phyloP scores from a whole-genome alignment of 805 yeast species.

The Pichia sporocuriosa region DNA sequence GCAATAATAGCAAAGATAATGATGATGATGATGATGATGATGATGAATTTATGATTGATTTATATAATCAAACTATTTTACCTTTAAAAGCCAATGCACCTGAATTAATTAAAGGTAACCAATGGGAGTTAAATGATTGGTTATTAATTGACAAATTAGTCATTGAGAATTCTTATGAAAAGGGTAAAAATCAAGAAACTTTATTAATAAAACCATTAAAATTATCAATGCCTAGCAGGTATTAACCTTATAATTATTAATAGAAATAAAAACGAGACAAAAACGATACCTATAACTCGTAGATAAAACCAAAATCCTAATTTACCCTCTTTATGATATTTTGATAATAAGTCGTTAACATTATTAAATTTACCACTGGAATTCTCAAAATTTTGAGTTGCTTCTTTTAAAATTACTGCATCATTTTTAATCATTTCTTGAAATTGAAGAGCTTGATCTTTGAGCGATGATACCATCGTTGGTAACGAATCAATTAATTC shows the following conservation, averaged over 20 bases:
- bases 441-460: constrained; percentile 28
- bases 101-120: constrained; percentile 7
- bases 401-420: constrained; percentile 28
- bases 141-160: constrained; percentile 13
- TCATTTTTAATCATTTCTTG: constrained; percentile 29
- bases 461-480: constrained; percentile 25
- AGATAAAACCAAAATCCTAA: constrained; percentile 30
- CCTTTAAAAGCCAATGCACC: constrained; percentile 1
- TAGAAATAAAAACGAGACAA: constrained; percentile 22
- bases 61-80: constrained; percentile 7
- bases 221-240: constrained; percentile 32
- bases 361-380: constrained; percentile 24
- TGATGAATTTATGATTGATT: constrained; percentile 10
- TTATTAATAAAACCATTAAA: constrained; percentile 19
- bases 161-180: constrained; percentile 20
- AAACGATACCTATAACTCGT: constrained; percentile 19
- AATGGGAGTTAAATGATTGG: constrained; percentile 19
- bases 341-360: constrained; percentile 23
- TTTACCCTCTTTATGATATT: constrained; percentile 29
- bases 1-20: too few species aligned
- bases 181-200: constrained; percentile 22
- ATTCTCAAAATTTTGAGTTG: constrained; percentile 28
- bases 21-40: not conserved
- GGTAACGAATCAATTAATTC: constrained; percentile 29
- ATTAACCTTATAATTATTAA: constrained; percentile 25